These are phyloP conservation scores for Ploettnerulaceae sp. DNA, from an alignment of 2,329 filamentous ascomycete species.

Conservation along the genomic window DNA sequence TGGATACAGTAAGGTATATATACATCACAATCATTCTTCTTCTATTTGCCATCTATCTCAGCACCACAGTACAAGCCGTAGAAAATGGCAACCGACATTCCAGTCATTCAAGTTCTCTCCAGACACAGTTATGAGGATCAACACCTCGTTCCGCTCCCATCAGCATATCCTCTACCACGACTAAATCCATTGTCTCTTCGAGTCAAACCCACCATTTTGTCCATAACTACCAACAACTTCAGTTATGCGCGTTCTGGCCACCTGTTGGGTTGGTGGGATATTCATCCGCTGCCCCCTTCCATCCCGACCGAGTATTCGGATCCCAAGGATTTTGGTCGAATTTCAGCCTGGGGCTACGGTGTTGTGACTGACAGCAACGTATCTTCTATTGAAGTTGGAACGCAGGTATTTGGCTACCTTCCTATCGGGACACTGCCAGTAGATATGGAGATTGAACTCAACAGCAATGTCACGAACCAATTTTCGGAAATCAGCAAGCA, in stretches of 20 bases:
- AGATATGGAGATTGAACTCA: conserved; percentile 21
- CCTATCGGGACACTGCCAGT: conserved; percentile 28
- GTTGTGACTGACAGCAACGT: conserved; percentile 25
- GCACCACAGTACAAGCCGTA: neutral
- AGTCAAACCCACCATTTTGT: conserved; percentile 23
- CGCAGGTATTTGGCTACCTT: conserved; percentile 25
- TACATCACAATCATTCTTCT: neutral
- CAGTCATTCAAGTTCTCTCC: conserved; percentile 25
- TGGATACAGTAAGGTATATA: neutral
- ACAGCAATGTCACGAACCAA: conserved; percentile 13
- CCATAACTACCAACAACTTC: conserved; percentile 28
- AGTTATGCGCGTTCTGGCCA: conserved; percentile 24
- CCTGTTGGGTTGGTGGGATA: conserved; percentile 28
- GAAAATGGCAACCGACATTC: conserved; percentile 4
- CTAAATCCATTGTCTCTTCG: conserved; percentile 22
- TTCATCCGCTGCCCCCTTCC: conserved; percentile 26
- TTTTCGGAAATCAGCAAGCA: conserved; percentile 22
- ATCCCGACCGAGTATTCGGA: conserved; percentile 22
- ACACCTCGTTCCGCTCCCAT: conserved; percentile 22
- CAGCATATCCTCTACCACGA: conserved; percentile 16
- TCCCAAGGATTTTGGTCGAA: conserved; percentile 23
- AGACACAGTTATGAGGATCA: conserved; percentile 27
- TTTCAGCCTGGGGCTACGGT: conserved; percentile 30
- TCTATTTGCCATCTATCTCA: neutral
- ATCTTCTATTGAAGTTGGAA: conserved; percentile 16